Conservation (phyloP, 208 protist species). For the Leishmania gerbilli region DNA sequence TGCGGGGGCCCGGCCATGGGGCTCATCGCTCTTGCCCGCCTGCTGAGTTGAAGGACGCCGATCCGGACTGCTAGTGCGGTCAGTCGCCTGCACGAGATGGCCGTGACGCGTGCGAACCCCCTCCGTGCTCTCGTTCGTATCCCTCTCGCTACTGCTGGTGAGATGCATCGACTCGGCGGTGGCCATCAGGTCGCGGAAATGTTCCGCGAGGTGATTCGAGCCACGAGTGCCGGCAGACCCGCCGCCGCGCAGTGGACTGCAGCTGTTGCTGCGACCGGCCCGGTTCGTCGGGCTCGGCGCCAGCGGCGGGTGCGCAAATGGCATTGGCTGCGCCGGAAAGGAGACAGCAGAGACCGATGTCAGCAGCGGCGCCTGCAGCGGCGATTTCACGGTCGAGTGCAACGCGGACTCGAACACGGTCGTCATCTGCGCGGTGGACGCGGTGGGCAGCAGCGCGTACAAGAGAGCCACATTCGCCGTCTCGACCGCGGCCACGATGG, state of each 20-base stretch:
- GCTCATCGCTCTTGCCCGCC: background rate
- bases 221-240: constrained; percentile 2
- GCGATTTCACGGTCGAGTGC: constrained; percentile 13
- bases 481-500: constrained; percentile 20
- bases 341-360: background rate
- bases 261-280: constrained; percentile 12
- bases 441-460: constrained; percentile 62
- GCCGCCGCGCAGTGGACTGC: constrained; percentile 20
- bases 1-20: background rate
- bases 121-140: background rate
- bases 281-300: constrained; percentile 24
- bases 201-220: constrained; percentile 28
- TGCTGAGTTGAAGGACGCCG: background rate
- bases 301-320: constrained; percentile 25
- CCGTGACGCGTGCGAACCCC: constrained; percentile 14
- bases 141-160: constrained; percentile 9
- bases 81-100: background rate
- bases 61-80: background rate
- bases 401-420: constrained; percentile 55
- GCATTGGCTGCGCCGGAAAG: background rate
- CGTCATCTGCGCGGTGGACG: constrained; percentile 61
- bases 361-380: constrained; percentile 13
- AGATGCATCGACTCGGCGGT: constrained; percentile 33
- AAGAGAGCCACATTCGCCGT: constrained; percentile 51
- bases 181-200: constrained; percentile 37